Evolutionary conservation across 495 filamentous ascomycete species (phyloP).

Genomic region (Aspergillus taichungensis): DNA sequence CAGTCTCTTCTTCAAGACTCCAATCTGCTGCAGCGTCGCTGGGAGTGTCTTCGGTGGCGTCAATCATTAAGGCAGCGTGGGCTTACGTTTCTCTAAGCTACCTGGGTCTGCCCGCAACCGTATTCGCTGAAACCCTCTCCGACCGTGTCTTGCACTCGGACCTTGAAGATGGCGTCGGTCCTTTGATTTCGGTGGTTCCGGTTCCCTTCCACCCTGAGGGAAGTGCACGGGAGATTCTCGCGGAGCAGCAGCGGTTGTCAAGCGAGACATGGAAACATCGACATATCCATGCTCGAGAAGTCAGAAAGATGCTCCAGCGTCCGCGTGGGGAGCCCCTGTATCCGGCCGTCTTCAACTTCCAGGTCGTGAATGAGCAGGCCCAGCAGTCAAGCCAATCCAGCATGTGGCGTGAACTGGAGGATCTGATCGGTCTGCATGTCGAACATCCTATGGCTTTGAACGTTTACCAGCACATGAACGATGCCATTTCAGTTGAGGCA

Average conservation of each 20-base stretch:
- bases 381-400: neutral
- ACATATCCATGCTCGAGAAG: conserved; percentile 20
- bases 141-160: conserved; percentile 15
- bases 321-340: conserved; percentile 20
- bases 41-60: conserved; percentile 24
- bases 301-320: conserved; percentile 18
- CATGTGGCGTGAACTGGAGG: conserved; percentile 17
- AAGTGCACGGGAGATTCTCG: conserved; percentile 12
- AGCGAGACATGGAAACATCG: conserved; percentile 15
- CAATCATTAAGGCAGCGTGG: conserved; percentile 23
- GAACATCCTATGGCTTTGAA: conserved; percentile 31
- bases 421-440: conserved; percentile 22
- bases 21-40: conserved; percentile 12
- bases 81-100: conserved; percentile 21
- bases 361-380: neutral
- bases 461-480: conserved; percentile 10
- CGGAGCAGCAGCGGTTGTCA: conserved; percentile 17
- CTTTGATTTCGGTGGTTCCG: conserved; percentile 24
- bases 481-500: conserved; percentile 16
- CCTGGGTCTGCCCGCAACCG: conserved; percentile 20
- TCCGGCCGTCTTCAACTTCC: conserved; percentile 28
- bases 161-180: conserved; percentile 21
- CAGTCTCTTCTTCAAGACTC: conserved; percentile 9
- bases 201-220: conserved; percentile 19
- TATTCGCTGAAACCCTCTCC: conserved; percentile 29